phyloP scores from a whole-genome alignment of 2,329 filamentous ascomycete genomes.

The Fusarium agapanthi region DNA sequence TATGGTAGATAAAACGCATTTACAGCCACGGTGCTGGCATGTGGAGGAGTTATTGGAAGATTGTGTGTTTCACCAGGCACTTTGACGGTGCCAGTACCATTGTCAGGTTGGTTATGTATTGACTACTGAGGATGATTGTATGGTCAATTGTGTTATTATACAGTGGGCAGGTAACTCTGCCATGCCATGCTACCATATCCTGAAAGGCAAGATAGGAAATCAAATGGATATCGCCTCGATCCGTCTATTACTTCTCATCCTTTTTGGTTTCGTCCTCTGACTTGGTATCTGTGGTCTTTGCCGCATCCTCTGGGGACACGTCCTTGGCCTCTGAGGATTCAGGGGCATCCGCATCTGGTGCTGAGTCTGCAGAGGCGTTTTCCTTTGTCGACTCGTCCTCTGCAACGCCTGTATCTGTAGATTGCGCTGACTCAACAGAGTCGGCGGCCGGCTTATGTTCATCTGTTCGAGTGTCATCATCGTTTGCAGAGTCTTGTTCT shows the following conservation, averaged over 20 bases:
- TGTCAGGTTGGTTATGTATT: not conserved
- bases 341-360: not conserved
- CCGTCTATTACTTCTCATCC: conserved; percentile 24
- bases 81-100: not conserved
- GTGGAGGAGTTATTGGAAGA: not conserved
- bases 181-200: conserved; percentile 1
- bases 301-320: conserved; percentile 11
- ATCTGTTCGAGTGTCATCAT: not conserved
- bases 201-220: not conserved
- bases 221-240: conserved; percentile 2
- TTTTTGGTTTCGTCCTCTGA: conserved; percentile 11
- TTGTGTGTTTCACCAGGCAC: not conserved
- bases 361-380: not conserved
- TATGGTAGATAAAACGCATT: not conserved
- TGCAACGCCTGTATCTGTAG: conserved; percentile 32
- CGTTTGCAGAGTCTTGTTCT: conserved; percentile 30
- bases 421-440: conserved; percentile 24
- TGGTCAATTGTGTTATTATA: conserved; percentile 21
- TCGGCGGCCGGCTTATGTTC: conserved; percentile 13
- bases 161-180: not conserved
- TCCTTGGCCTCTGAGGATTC: conserved; percentile 7
- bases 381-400: conserved; percentile 2
- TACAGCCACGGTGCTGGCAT: not conserved
- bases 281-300: not conserved
- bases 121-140: not conserved